Evolutionary conservation across 148 eudicot species (phyloP), one percentile per base, ranked within the genome.

Genomic region (Chenopodium formosanum): DNA sequence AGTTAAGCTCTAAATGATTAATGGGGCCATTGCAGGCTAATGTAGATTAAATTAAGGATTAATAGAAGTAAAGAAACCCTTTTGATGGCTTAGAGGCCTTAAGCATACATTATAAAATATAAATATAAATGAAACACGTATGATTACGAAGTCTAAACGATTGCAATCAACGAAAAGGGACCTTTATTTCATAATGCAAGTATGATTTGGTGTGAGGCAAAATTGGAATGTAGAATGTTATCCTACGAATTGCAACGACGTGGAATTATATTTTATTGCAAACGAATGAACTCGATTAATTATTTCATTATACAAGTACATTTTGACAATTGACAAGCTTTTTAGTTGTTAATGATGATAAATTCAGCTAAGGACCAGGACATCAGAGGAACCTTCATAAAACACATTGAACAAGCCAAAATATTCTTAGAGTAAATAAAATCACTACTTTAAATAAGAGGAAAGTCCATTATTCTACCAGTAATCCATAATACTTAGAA

Each of bases 371-470:
- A 50, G 17, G 81, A 79, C 75, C 74, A 50, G 40, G 81, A 79
- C 73, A 29, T 78, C 44, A 22, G 22, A 53, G 67, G 66, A 65
- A 37, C 0, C 69, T 76, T 37, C 47, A 46, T 16, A 74, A 74
- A 74, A 25, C 53, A 74, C 64, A 81, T 80, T 79, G 79, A 77
- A 77, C 53, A 70, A 74, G 88, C 77, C 82, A 77, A 31, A 70
- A 68, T 60, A 80, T 78, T 66, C 69, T 31, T 67, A 29, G 68
- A 52, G 68, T 19, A 62, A 60, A 76, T 34, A 34, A 34, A 34
- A 2, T 34, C 37, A 31, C 32, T 31, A 31, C 32, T 58, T 11
- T 31, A 76, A 68, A 34, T 34, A 6, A 34, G 0, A 34, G 5
- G 6, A 34, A 34, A 34, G 40, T 34, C 40, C 40, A 4, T 34